Percentiles rank a stretch among this genome's conserved stretches.
phyloP scores from a whole-genome alignment of 2,329 filamentous ascomycete species.

The Cephalotrichum gorgonifer region DNA sequence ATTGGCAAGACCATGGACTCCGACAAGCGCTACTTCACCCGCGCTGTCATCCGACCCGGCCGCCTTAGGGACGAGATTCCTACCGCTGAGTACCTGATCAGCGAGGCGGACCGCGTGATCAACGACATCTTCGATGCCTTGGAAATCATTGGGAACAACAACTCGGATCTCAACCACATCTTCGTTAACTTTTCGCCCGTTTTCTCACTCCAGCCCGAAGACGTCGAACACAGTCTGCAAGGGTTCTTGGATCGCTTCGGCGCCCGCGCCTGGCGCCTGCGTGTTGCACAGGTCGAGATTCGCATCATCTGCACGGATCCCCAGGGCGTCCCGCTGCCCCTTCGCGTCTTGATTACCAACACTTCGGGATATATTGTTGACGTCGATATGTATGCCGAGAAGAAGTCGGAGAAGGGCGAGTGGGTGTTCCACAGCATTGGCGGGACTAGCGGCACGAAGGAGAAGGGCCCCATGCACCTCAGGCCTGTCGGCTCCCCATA shows the following conservation, averaged over 20 bases:
- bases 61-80: slow-evolving; percentile 94
- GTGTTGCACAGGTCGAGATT: slow-evolving; percentile 94
- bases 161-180: slow-evolving; percentile 98
- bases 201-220: slow-evolving; percentile 79
- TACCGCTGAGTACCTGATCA: slow-evolving; percentile 96
- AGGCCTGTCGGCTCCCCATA: slow-evolving; percentile 86
- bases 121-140: slow-evolving; percentile 96
- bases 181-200: slow-evolving; percentile 99
- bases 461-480: slow-evolving; percentile 92
- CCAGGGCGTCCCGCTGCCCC: slow-evolving; percentile 70
- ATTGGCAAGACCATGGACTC: slow-evolving; percentile 89
- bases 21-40: slow-evolving; percentile 97
- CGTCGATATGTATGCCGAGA: slow-evolving; percentile 94
- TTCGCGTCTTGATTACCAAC: slow-evolving; percentile 95
- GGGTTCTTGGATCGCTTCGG: slow-evolving; percentile 97
- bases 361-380: slow-evolving; percentile 97
- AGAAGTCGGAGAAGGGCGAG: slow-evolving; percentile 94
- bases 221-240: slow-evolving; percentile 86
- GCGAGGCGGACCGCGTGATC: slow-evolving; percentile 91
- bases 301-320: slow-evolving; percentile 96
- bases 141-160: slow-evolving; percentile 98
- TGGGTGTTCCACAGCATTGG: slow-evolving; percentile 99
- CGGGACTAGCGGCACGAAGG: slow-evolving; percentile 64
- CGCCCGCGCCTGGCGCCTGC: slow-evolving; percentile 87
- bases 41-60: slow-evolving; percentile 87